Percentiles rank a stretch among this genome's conserved stretches.
Evolutionary conservation across 1,284 basidiomycete genomes (phyloP).

Genomic region (Leccinum subrobustum): DNA sequence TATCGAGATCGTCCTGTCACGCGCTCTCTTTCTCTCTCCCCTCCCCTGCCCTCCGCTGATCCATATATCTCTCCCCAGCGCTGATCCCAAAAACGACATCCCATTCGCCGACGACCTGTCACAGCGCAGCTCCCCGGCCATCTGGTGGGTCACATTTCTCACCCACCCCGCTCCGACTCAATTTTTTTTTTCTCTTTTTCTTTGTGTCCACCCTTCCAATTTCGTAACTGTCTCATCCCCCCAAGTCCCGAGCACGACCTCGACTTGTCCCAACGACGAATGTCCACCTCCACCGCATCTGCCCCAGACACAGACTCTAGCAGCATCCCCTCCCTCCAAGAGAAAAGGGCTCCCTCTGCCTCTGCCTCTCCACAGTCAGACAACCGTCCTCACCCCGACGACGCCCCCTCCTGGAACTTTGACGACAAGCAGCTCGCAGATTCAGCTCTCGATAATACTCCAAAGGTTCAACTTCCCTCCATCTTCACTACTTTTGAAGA

Average conservation of each 20-base stretch:
- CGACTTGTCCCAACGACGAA: constrained; percentile 53
- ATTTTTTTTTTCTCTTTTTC: no score
- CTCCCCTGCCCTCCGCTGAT: constrained; percentile 9
- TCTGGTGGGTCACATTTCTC: constrained; percentile 41
- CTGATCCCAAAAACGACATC: constrained; percentile 40
- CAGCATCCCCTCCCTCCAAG: constrained; percentile 53
- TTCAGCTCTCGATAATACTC: constrained; percentile 38
- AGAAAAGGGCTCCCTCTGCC: constrained; percentile 49
- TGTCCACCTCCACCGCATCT: constrained; percentile 61
- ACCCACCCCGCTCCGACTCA: not conserved
- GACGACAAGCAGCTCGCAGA: constrained; percentile 36
- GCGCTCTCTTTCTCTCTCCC: constrained; percentile 3
- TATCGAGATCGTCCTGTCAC: constrained; percentile 29
- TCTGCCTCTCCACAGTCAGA: constrained; percentile 49
- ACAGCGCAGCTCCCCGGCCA: constrained; percentile 46
- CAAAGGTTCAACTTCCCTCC: constrained; percentile 68
- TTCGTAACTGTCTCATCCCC: constrained; percentile 13
- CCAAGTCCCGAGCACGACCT: constrained; percentile 42
- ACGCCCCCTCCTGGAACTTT: constrained; percentile 38
- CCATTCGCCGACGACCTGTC: constrained; percentile 45
- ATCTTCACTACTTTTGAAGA: constrained; percentile 70
- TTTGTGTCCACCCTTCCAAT: constrained; percentile 12
- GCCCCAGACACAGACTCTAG: constrained; percentile 59
- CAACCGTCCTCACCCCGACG: constrained; percentile 40
- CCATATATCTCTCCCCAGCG: constrained; percentile 25